Conservation (phyloP, 495 filamentous ascomycete genomes). For the Podospora sp. region DNA sequence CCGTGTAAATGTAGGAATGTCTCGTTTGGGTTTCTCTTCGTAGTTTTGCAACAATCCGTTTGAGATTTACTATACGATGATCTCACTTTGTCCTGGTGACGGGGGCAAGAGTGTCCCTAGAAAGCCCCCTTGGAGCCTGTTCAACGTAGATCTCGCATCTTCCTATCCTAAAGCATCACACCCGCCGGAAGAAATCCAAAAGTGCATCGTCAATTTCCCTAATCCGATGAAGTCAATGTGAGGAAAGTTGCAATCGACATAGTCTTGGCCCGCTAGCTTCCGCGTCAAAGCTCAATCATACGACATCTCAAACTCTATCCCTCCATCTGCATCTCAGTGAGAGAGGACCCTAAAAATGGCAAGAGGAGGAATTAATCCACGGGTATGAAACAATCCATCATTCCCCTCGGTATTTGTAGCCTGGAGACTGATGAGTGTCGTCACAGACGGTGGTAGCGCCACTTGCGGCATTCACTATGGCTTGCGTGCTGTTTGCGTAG, state of each 20-base stretch:
- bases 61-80: background rate
- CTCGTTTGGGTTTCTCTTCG: constrained; percentile 1
- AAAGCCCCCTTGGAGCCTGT: no score
- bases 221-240: no score
- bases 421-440: background rate
- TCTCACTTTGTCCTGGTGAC: background rate
- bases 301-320: background rate
- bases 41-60: background rate
- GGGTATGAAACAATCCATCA: background rate
- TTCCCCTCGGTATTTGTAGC: background rate
- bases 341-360: background rate
- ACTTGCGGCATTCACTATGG: constrained; percentile 53
- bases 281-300: background rate
- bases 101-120: background rate
- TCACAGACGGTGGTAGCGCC: constrained; percentile 49
- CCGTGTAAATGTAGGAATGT: constrained; percentile 16
- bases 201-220: no score
- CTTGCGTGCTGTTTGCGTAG: constrained; percentile 46
- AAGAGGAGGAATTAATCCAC: background rate
- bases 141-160: no score
- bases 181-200: no score
- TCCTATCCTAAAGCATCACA: no score
- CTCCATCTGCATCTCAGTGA: background rate
- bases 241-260: background rate
- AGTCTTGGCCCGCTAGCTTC: background rate